Base-by-base conservation (phyloP, 208 protist species). In the Leishmania gerbilli region DNA sequence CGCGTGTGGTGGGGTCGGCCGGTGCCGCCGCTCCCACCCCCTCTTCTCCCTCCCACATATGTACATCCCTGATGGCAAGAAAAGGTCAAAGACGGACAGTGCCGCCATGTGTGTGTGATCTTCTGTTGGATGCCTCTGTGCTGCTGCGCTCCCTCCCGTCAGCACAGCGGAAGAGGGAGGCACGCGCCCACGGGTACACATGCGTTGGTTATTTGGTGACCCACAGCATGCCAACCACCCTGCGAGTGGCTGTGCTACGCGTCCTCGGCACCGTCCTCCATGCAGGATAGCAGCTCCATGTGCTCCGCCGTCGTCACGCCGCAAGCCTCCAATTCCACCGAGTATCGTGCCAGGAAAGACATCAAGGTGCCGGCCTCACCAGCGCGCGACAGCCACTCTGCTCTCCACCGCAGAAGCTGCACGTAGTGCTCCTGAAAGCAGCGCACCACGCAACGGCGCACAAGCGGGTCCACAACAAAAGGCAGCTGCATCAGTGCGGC, bases 351-450 rank as follows among this genome's bases (percentile, higher is more conserved):
- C 53, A 96, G 53, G 60, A 94, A 96, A 51, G 79, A 85, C 27
- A 55, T 13, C 47, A 96, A 81, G 27, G 90, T 51, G 27, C 86
- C 85, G 0, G 45, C 13, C 49, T 90, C 84, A 64, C 79, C 40
- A 21, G 34, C 68, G 31, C 58, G 71, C 15, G 55, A 24, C 69
- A 83, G 80, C 79, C 42, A 37, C 60, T 74, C 81, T 84, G 89
- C 62, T 81, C 62, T 45, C 83, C 83, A 86, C 5, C 47, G 74
- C 31, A 86, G 62, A 27, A 82, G 74, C 81, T 93, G 90, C 13
- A 89, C 83, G 74, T 86, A 91, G 81, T 94, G 87, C 84, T 96
- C 93, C 79, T 96, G 93, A 82, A 96, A 96, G 69, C 86, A 92
- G 42, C 78, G 83, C 21, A 90, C 79, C 19, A 96, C 77, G 72